Evolutionary conservation across 495 filamentous ascomycete species (phyloP).

Genomic region (Neurospora sp.): DNA sequence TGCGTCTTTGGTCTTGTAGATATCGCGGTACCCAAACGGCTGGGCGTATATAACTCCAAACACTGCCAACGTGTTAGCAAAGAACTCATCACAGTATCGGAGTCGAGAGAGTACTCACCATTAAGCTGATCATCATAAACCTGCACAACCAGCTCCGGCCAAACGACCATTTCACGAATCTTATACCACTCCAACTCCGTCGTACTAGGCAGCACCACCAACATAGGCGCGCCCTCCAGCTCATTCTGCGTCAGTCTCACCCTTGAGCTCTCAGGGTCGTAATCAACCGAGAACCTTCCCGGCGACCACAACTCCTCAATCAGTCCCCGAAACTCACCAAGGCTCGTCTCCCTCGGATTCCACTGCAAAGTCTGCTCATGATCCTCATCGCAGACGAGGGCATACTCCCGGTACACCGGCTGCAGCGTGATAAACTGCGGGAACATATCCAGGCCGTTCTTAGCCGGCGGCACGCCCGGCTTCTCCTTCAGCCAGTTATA

Average conservation of each 20-base stretch:
- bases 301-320: neutral
- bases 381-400: neutral
- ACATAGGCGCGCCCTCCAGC: constrained; percentile 1
- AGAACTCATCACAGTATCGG: neutral
- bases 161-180: constrained; percentile 9
- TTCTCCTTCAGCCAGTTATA: neutral
- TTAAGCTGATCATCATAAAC: neutral
- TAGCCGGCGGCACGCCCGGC: neutral
- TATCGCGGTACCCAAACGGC: constrained; percentile 16
- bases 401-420: constrained; percentile 11
- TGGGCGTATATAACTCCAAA: constrained; percentile 1
- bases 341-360: neutral
- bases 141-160: constrained; percentile 4
- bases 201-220: constrained; percentile 8
- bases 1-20: constrained; percentile 3
- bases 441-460: constrained; percentile 1
- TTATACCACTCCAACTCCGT: constrained; percentile 9
- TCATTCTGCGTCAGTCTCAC: neutral
- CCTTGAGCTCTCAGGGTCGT: neutral
- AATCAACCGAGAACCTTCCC: neutral
- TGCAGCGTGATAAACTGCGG: constrained; percentile 12
- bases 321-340: constrained; percentile 1
- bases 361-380: neutral
- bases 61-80: neutral
- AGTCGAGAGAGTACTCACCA: neutral